Base-by-base conservation (phyloP, 208 protist species). In the Polymyxa betae region DNA sequence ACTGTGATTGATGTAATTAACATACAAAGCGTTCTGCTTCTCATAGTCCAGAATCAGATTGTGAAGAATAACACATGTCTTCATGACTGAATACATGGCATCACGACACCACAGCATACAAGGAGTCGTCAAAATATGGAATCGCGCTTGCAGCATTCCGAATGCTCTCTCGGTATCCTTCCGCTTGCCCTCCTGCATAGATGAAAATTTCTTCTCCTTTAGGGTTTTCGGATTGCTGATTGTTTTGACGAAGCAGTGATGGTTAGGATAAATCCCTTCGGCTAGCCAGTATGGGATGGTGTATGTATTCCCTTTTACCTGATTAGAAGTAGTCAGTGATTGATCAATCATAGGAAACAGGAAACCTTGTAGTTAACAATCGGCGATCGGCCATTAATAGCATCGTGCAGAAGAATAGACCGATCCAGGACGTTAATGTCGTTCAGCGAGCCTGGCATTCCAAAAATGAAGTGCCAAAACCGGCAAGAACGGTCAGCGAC, bases 381-480 rank as follows among this genome's bases (percentile, higher is more conserved):
- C 54, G 54, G 54, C 54, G 29, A 32, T 66, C 29, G 20, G 20
- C 54, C 54, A 16, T 16, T 66, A 29, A 66, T 66, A 32, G 16
- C 20, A 29, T 16, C 16, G 54, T 66, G 16, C 54, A 66, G 54
- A 66, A 82, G 72, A 45, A n/a, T 5, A 5, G 72, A 82, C 5
- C 72, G 72, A 12, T 82, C 35, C 35, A 35, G 40, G 5, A 82
- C 72, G n/a, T 82, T 82, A 20, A 82, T 43, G n/a, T 82, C 72
- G 72, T 82, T 82, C 72, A 82, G n/a, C 5, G 72, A 5, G n/a
- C 72, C 72, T 16, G 72, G 72, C 72, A 35, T 40, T 12, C 72
- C 72, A 35, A 82, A 82, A 43, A 40, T 45, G 40, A 43, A 35
- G 35, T 82, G 72, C 72, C 72, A 82, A 38, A 82, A 5, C n/a